Evolutionary conservation across 2,329 filamentous ascomycete genomes (phyloP).

Genomic region (Penicillium oxalicum): DNA sequence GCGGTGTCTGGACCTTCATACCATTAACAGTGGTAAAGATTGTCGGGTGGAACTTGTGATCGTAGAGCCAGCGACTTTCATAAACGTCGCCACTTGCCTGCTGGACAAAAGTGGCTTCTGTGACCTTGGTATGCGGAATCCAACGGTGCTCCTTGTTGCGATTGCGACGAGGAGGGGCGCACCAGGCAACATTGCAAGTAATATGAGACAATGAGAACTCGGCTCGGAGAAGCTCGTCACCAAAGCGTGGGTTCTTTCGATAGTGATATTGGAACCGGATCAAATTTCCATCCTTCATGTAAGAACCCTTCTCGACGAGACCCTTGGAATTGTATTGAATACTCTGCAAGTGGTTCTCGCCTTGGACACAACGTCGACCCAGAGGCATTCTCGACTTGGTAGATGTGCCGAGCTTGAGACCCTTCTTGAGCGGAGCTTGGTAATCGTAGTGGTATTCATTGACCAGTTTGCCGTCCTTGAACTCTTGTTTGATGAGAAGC

Average conservation of each 20-base stretch:
- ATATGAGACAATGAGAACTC: slow-evolving; percentile 51
- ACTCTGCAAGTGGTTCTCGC: slow-evolving; percentile 42
- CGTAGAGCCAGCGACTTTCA: slow-evolving; percentile 46
- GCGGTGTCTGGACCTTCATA: slow-evolving; percentile 46
- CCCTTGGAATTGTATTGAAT: slow-evolving; percentile 50
- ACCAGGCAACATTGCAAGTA: slow-evolving; percentile 51
- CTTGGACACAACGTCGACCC: slow-evolving; percentile 44
- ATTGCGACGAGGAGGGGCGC: slow-evolving; percentile 46
- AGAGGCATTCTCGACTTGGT: slow-evolving; percentile 37
- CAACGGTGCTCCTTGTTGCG: slow-evolving; percentile 49
- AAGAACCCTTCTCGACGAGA: slow-evolving; percentile 49
- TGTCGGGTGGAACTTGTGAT: slow-evolving; percentile 46
- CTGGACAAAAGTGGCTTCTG: slow-evolving; percentile 50
- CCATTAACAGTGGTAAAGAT: slow-evolving; percentile 48
- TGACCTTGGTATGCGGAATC: slow-evolving; percentile 52
- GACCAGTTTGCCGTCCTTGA: slow-evolving; percentile 36
- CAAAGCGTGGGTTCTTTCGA: slow-evolving; percentile 49
- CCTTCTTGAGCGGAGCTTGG: slow-evolving; percentile 21
- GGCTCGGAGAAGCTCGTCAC: slow-evolving; percentile 51
- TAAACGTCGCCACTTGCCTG: slow-evolving; percentile 44
- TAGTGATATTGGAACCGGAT: slow-evolving; percentile 52
- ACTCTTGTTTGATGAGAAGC: slow-evolving; percentile 43
- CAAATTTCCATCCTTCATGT: slow-evolving; percentile 48
- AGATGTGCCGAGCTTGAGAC: slow-evolving; percentile 21
- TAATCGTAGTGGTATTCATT: slow-evolving; percentile 50